Base-by-base conservation (phyloP, 2,329 filamentous ascomycete species). In the Exophiala bonariae region DNA sequence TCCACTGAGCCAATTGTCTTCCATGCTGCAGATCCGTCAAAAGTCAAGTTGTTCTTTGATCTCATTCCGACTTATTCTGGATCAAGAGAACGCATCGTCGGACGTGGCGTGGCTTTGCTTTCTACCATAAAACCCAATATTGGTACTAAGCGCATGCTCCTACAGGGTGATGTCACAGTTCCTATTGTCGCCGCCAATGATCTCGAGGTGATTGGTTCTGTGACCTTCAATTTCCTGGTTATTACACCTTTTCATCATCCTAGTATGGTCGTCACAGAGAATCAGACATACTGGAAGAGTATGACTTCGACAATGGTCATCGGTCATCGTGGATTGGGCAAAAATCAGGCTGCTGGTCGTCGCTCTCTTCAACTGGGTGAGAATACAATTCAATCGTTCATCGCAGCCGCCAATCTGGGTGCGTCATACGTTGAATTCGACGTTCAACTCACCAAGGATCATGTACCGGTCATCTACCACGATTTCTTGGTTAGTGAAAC, bases 401-500 rank as follows among this genome's bases (percentile, higher is more conserved):
- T 97, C 62, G 89, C 92, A 2, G 93, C 93, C 2, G 91, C 92
- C 34, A 97, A 96, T 58, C 70, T 99, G 41, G 93, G 93, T 7
- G 93, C 82, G 10, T 80, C 79, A 8, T 85, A 85, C 59, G 81
- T 86, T 28, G 82, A 86, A 59, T 81, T 82, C 61, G 93, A 99
- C 64, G 93, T 99, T 1, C 93, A 99, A 65, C 75, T 99, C 31
- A 99, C 93, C n/a, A 99, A 99, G 63, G 93, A 99, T 64, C 90
- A 95, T 61, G 90, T 99, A 1, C 93, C 93, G 0, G 92, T 99
- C 56, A 96, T 99, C 61, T 99, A 99, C 64, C 93, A 99, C 64
- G 93, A 99, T 67, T 99, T 99, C 63, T 77, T 97, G 11, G 93
- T 99, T 65, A 96, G 90, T 63, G 93, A 99, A 70, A 97, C 93